Conservation (phyloP, 2,329 filamentous ascomycete genomes). For the Zopfia rhizophila region DNA sequence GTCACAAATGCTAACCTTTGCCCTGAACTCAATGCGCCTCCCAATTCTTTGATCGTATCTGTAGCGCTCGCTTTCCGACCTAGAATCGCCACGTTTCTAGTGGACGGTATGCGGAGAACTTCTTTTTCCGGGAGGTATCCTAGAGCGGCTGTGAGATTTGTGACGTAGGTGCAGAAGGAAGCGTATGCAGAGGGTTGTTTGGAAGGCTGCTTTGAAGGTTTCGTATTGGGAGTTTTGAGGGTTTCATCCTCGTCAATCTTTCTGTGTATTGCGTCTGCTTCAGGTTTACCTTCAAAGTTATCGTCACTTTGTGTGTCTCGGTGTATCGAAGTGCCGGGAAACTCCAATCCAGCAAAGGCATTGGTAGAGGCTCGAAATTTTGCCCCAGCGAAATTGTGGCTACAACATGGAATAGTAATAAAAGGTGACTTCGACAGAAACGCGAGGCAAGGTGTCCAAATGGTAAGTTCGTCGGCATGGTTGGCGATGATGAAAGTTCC, state of each 20-base stretch:
- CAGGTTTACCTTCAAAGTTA: no score
- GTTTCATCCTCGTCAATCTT: no score
- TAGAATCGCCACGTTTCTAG: slow-evolving; percentile 83
- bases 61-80: slow-evolving; percentile 63
- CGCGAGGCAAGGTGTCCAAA: slow-evolving; percentile 93
- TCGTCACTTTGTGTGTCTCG: no score
- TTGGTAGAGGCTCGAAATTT: slow-evolving; percentile 80
- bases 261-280: no score
- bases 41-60: slow-evolving; percentile 60
- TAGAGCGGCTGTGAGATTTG: slow-evolving; percentile 74
- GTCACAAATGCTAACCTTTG: slow-evolving; percentile 70
- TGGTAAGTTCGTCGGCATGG: slow-evolving; percentile 94
- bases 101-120: slow-evolving; percentile 90
- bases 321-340: no score
- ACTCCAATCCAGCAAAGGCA: no score
- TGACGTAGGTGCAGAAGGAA: slow-evolving; percentile 82
- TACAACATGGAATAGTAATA: slow-evolving; percentile 95
- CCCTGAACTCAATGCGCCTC: slow-evolving; percentile 62
- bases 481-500: slow-evolving; percentile 96
- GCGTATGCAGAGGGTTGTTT: slow-evolving; percentile 77
- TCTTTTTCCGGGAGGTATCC: slow-evolving; percentile 84
- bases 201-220: slow-evolving; percentile 12
- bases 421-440: slow-evolving; percentile 81
- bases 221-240: no score
- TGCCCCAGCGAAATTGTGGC: slow-evolving; percentile 82